Evolutionary conservation across 2,329 filamentous ascomycete genomes (phyloP).

Genomic region (Aspergillus piperis): DNA sequence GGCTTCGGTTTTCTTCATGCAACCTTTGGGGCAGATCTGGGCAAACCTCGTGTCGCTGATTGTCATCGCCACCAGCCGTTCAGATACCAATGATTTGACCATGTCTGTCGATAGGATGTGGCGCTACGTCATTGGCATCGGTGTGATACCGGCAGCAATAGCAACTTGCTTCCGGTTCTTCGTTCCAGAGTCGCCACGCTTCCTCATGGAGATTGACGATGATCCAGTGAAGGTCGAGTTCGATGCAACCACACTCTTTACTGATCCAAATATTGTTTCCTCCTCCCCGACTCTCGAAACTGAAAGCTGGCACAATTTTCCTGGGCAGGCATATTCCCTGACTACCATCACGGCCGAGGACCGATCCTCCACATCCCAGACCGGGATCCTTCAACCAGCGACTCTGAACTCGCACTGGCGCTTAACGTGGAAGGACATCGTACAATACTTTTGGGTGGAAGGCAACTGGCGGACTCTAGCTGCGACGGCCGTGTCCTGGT

Average conservation of each 20-base stretch:
- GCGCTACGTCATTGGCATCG: conserved; percentile 67
- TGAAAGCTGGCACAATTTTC: conserved; percentile 28
- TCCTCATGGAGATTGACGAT: conserved; percentile 65
- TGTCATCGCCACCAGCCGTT: conserved; percentile 38
- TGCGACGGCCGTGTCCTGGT: conserved; percentile 55
- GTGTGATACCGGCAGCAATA: conserved; percentile 63
- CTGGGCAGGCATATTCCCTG: conserved; percentile 30
- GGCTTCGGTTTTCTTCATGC: conserved; percentile 68
- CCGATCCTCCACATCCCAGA: conserved; percentile 22
- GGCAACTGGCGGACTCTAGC: conserved; percentile 47
- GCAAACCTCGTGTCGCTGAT: conserved; percentile 63
- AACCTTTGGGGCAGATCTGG: conserved; percentile 66
- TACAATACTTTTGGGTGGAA: conserved; percentile 46
- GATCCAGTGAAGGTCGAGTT: conserved; percentile 61
- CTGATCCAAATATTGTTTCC: conserved; percentile 29
- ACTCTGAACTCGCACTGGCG: conserved; percentile 47
- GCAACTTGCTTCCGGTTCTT: conserved; percentile 68
- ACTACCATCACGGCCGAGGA: conserved; percentile 26
- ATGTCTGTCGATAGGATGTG: conserved; percentile 62
- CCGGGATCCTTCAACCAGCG: conserved; percentile 33
- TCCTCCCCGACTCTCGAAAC: conserved; percentile 26
- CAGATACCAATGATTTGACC: conserved; percentile 29
- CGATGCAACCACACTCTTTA: conserved; percentile 62
- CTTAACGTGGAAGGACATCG: conserved; percentile 40
- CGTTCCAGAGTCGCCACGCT: conserved; percentile 66